phyloP scores from a whole-genome alignment of 2,329 filamentous ascomycete species.

The Purpureocillium lavendulum region DNA sequence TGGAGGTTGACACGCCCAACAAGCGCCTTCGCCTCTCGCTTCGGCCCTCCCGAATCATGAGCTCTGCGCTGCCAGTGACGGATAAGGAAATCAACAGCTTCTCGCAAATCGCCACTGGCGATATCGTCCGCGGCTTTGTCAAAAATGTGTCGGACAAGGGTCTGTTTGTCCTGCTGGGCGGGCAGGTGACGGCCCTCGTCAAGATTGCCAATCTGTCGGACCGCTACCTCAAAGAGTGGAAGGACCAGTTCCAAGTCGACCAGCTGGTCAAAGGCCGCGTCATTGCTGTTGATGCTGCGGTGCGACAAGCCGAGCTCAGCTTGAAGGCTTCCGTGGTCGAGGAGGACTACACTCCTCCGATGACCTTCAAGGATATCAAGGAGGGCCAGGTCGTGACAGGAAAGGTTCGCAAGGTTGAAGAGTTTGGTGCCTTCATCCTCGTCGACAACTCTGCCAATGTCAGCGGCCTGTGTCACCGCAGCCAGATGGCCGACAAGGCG shows the following conservation, averaged over 20 bases:
- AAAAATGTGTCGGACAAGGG: slow-evolving; percentile 86
- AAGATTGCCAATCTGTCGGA: slow-evolving; percentile 86
- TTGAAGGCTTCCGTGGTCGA: slow-evolving; percentile 81
- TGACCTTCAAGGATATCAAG: slow-evolving; percentile 70
- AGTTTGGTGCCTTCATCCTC: slow-evolving; percentile 91
- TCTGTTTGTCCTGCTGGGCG: slow-evolving; percentile 76
- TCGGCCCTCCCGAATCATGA: slow-evolving; percentile 80
- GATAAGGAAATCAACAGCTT: slow-evolving; percentile 70
- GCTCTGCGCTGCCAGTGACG: slow-evolving; percentile 70
- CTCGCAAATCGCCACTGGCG: slow-evolving; percentile 65
- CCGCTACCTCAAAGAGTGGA: slow-evolving; percentile 90
- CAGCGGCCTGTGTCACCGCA: slow-evolving; percentile 87
- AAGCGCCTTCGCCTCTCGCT: slow-evolving; percentile 77
- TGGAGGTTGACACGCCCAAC: slow-evolving; percentile 72
- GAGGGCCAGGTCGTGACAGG: slow-evolving; percentile 78
- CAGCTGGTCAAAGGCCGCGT: slow-evolving; percentile 88
- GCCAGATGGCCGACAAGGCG: slow-evolving; percentile 78
- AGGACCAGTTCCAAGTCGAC: slow-evolving; percentile 76
- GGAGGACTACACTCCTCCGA: slow-evolving; percentile 63
- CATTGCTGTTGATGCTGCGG: slow-evolving; percentile 57
- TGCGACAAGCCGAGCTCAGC: slow-evolving; percentile 73
- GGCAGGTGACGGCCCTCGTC: slow-evolving; percentile 72
- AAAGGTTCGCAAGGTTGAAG: slow-evolving; percentile 86
- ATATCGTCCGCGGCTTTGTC: slow-evolving; percentile 83
- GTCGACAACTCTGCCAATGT: slow-evolving; percentile 82